Evolutionary conservation across 1,284 basidiomycete genomes (phyloP).

Genomic region (Spongiforma sp.): DNA sequence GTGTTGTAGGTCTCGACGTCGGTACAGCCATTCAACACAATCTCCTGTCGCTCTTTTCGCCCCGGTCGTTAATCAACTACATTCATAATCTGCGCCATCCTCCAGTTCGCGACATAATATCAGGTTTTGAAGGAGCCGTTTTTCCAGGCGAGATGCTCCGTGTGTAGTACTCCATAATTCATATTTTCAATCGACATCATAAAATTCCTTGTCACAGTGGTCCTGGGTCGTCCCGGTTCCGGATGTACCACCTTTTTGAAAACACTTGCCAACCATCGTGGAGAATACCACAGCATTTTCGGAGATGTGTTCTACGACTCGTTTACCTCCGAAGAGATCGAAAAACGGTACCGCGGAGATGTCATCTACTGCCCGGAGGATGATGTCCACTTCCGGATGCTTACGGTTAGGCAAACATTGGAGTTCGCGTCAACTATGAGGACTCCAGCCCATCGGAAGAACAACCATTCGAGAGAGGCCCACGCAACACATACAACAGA

Average conservation of each 20-base stretch:
- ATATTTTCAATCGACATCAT: no score
- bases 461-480: conserved; percentile 5
- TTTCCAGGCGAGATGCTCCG: conserved; percentile 65
- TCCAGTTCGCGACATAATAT: conserved; percentile 53
- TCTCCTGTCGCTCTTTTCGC: conserved; percentile 45
- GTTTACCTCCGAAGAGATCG: conserved; percentile 54
- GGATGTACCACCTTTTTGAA: conserved; percentile 80
- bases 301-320: conserved; percentile 73
- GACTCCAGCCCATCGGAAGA: conserved; percentile 43
- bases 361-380: conserved; percentile 71
- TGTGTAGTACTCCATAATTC: conserved; percentile 42
- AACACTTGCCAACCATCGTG: conserved; percentile 67
- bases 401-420: conserved; percentile 72
- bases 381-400: conserved; percentile 76
- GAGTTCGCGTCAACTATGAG: conserved; percentile 65
- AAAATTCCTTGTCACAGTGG: conserved; percentile 41
- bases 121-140: conserved; percentile 54
- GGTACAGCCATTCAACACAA: conserved; percentile 48
- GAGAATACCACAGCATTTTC: conserved; percentile 61
- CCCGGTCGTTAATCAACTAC: conserved; percentile 36
- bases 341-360: conserved; percentile 64
- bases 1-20: conserved; percentile 38
- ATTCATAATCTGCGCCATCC: conserved; percentile 42
- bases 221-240: conserved; percentile 65
- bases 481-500: conserved; percentile 54